phyloP scores from a whole-genome alignment of 2,329 filamentous ascomycete species.

The Aschersonia sp. region DNA sequence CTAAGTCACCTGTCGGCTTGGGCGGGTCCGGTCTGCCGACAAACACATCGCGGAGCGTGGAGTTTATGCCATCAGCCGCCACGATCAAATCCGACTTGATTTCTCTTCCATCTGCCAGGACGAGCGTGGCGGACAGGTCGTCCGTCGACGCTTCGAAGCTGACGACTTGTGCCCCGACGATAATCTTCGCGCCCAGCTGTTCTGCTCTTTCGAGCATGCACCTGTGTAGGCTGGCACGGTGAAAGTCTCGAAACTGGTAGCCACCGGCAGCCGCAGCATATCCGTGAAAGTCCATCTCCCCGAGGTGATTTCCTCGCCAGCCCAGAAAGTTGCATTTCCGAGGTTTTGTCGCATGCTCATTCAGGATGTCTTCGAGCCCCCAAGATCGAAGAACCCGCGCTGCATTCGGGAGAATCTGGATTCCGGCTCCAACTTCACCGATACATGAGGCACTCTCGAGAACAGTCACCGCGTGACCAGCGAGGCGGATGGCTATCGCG shows the following conservation, averaged over 20 bases:
- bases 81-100: slow-evolving; percentile 28
- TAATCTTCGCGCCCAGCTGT: slow-evolving; percentile 22
- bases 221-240: slow-evolving; percentile 31
- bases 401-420: slow-evolving; percentile 12
- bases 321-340: slow-evolving; percentile 12
- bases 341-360: slow-evolving; percentile 9
- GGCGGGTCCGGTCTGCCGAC: slow-evolving; percentile 28
- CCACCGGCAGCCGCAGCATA: slow-evolving; percentile 8
- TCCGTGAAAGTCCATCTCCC: slow-evolving; percentile 10
- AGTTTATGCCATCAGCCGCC: slow-evolving; percentile 28
- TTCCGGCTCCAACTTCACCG: slow-evolving; percentile 13
- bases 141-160: not conserved
- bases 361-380: slow-evolving; percentile 9
- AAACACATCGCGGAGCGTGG: slow-evolving; percentile 23
- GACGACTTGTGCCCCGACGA: slow-evolving; percentile 7
- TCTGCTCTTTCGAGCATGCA: slow-evolving; percentile 24
- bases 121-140: slow-evolving; percentile 4
- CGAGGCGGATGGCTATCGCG: slow-evolving; percentile 10
- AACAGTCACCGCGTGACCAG: slow-evolving; percentile 12
- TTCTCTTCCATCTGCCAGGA: slow-evolving; percentile 15
- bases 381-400: slow-evolving; percentile 10
- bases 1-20: slow-evolving; percentile 37
- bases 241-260: slow-evolving; percentile 30
- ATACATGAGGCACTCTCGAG: slow-evolving; percentile 10
- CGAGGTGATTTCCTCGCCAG: slow-evolving; percentile 11